Conservation (phyloP, 2,329 filamentous ascomycete species). For the Teratosphaeria nubilosa region DNA sequence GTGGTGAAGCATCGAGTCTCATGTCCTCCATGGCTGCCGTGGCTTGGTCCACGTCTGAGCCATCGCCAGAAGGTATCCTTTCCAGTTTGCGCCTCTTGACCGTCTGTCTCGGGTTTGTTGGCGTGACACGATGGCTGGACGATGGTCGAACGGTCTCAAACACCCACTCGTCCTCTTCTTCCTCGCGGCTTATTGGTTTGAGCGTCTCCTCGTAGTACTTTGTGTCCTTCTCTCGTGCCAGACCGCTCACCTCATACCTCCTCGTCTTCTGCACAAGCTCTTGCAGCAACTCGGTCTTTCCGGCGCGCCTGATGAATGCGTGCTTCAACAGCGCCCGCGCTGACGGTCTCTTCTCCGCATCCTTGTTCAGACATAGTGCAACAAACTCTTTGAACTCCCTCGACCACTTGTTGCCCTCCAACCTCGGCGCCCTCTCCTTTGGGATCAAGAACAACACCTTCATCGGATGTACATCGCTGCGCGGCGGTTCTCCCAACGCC, state of each 20-base stretch:
- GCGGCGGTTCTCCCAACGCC: constrained; percentile 77
- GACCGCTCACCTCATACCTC: constrained; percentile 56
- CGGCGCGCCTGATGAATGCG: constrained; percentile 76
- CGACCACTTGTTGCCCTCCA: constrained; percentile 68
- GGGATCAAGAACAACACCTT: constrained; percentile 88
- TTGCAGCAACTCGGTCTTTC: constrained; percentile 77
- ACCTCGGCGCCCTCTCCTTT: constrained; percentile 70
- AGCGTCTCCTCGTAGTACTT: constrained; percentile 93
- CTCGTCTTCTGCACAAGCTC: constrained; percentile 78
- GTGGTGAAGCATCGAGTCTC: constrained; percentile 34
- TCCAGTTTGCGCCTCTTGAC: constrained; percentile 39
- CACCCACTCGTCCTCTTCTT: constrained; percentile 78
- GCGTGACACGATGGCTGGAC: constrained; percentile 47
- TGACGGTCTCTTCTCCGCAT: constrained; percentile 71
- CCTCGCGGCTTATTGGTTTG: constrained; percentile 29
- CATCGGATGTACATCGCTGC: constrained; percentile 81
- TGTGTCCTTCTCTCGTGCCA: constrained; percentile 37
- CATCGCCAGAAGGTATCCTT: constrained; percentile 33
- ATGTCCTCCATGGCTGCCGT: constrained; percentile 32
- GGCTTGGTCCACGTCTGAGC: constrained; percentile 23
- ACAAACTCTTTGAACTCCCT: constrained; percentile 93
- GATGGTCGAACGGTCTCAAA: constrained; percentile 79
- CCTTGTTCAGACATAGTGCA: constrained; percentile 80
- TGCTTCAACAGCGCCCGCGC: constrained; percentile 83
- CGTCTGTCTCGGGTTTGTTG: constrained; percentile 39